These are phyloP conservation scores for Orbilia javanica DNA, from an alignment of 2,329 filamentous ascomycete species.

Conservation along the genomic window DNA sequence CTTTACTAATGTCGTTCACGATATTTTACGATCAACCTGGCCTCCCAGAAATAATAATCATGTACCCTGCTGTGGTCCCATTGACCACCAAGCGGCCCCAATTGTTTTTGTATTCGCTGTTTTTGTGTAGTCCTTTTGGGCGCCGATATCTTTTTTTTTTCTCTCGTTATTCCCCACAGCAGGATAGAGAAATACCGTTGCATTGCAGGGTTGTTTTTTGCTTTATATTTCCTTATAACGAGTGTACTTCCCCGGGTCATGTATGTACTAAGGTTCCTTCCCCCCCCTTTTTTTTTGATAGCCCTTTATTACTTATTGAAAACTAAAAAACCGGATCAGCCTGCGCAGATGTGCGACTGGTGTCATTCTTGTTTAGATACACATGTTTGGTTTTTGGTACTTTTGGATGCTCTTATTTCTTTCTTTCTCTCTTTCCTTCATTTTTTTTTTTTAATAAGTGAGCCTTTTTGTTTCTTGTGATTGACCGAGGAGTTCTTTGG, in stretches of 20 bases:
- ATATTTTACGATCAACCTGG: constrained; percentile 29
- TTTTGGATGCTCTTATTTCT: not conserved
- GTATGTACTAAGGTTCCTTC: constrained; percentile 43
- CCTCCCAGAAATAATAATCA: constrained; percentile 27
- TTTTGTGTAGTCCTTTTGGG: constrained; percentile 25
- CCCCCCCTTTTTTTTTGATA: constrained; percentile 10
- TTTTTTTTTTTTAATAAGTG: constrained; percentile 4
- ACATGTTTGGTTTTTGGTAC: constrained; percentile 15
- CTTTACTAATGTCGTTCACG: constrained; percentile 29
- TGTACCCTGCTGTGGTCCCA: constrained; percentile 26
- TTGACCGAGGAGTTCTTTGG: constrained; percentile 48
- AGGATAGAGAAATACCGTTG: constrained; percentile 43
- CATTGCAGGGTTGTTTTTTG: constrained; percentile 48
- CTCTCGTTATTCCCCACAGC: constrained; percentile 28
- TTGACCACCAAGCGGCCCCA: constrained; percentile 17
- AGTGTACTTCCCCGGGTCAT: constrained; percentile 26
- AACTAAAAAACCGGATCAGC: constrained; percentile 35
- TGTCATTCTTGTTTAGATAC: constrained; percentile 28
- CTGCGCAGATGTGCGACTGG: constrained; percentile 22
- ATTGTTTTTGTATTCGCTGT: constrained; percentile 9
- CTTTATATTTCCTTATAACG: constrained; percentile 30
- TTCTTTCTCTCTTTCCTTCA: not conserved
- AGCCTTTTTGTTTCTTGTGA: constrained; percentile 34
- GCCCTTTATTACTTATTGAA: constrained; percentile 22
- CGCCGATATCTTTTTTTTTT: constrained; percentile 37